Base-by-base conservation (phyloP, 1,139 yeast genomes). In the Pneumocystis sp. region DNA sequence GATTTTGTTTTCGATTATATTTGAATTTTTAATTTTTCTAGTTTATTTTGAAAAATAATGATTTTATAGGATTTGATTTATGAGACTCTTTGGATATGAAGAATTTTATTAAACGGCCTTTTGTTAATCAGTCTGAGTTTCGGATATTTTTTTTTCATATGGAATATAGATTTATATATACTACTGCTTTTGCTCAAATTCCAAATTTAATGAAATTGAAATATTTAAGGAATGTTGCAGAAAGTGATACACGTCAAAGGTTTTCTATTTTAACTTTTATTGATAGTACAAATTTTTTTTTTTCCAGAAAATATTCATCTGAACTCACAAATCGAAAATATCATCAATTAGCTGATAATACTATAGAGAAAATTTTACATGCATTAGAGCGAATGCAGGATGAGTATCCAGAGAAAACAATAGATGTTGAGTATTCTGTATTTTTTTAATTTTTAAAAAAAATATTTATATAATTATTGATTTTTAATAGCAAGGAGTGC, bases 401-500 rank as follows among this genome's bases (percentile, higher is more conserved):
- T 3, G 34, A 50, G 21, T 50, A 50, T 50, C 57, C 57, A 5
- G 57, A 50, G 21, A 50, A 50, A 29, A 25, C 34, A 50, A 50
- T 50, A 25, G 57, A 50, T 8, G n/a, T 50, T 3, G 57, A 50
- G 25, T 50, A 50, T 25, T 50, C 57, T 21, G 57, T 50, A 50
- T 50, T 50, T 12, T 50, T 12, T 45, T 17, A 21, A 21, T 45
- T n/a, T n/a, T n/a, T n/a, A n/a, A 31, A 31, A 31, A 31, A 50
- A n/a, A 50, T 50, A 4, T 25, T 25, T 8, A 50, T 25, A 37
- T 25, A 25, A 35, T 63, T 21, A 39, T 15, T 29, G 12, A 40
- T 29, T 37, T 61, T 6, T 35, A 40, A 17, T 63, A 73, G 73
- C 91, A 87, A 67, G 97, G 97, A 2, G 96, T 90, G 15, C 76